phyloP scores from a whole-genome alignment of 805 yeast genomes.

The Kluyveromyces starmeri region DNA sequence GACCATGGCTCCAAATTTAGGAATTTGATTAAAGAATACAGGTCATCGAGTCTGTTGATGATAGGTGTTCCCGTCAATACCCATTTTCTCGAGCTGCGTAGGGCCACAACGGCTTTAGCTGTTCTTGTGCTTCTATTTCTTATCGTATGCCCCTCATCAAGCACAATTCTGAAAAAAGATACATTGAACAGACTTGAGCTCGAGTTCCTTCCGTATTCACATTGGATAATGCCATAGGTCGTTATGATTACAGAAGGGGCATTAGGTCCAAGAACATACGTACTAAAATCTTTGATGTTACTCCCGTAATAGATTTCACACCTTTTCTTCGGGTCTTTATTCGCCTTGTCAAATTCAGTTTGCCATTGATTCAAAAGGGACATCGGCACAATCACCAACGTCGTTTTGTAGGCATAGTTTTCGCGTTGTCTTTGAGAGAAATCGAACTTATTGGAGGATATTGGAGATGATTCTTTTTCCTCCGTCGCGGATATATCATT shows the following conservation, averaged over 20 bases:
- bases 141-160: slow-evolving; percentile 90
- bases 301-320: slow-evolving; percentile 73
- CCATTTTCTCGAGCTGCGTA: slow-evolving; percentile 69
- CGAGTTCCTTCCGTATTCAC: slow-evolving; percentile 50
- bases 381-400: slow-evolving; percentile 82
- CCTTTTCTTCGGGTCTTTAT: slow-evolving; percentile 33
- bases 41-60: slow-evolving; percentile 77
- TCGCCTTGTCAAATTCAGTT: slow-evolving; percentile 59
- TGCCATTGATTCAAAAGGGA: slow-evolving; percentile 90
- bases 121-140: slow-evolving; percentile 72
- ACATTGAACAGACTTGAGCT: slow-evolving; percentile 58
- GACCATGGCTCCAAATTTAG: slow-evolving; percentile 85
- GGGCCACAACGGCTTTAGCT: slow-evolving; percentile 63
- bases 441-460: neutral
- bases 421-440: neutral
- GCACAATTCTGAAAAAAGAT: slow-evolving; percentile 62
- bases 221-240: slow-evolving; percentile 78
- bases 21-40: slow-evolving; percentile 68
- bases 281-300: slow-evolving; percentile 42
- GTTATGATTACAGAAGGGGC: slow-evolving; percentile 71
- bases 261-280: slow-evolving; percentile 34
- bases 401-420: slow-evolving; percentile 56
- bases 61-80: slow-evolving; percentile 89
- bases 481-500: neutral
- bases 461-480: too few species aligned